Evolutionary conservation across 805 yeast genomes (phyloP), one percentile per base, ranked within the genome.

Genomic region (Torulaspora maleeae): DNA sequence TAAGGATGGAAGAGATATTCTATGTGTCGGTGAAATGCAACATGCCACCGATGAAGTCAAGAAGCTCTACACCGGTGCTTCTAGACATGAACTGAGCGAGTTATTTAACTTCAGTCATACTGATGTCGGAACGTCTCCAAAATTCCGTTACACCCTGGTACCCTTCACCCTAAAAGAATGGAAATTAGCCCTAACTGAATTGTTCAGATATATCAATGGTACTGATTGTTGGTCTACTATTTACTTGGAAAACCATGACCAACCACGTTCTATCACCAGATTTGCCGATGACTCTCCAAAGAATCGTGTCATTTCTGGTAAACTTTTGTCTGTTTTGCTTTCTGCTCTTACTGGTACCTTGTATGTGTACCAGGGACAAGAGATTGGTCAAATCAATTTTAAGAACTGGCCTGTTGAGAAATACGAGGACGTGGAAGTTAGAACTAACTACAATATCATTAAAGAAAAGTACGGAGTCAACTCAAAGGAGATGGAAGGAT

Each of bases 311-410:
- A 56, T 61, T 41, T 69, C 77, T 24, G 77, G 78, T 24, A 78
- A 78, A 61, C 60, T 77, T 56, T 56, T 78, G 49, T 69, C 79
- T 13, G 49, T 73, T 38, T 59, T 78, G 56, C 71, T 73, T 49
- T 44, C 68, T 10, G 55, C 79, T 11, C 67, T 77, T 51, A 72
- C 78, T 24, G 82, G 83, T 39, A 77, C 83, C 11, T 60, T 76
- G 43, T 79, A 69, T 61, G 63, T 79, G 32, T 79, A 77, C 61
- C 82, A 79, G 61, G 83, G 83, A 41, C 83, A 79, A 59, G 83
- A 79, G 54, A 64, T 79, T 49, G 83, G 79, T 27, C 74, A 73
- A 75, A 70, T 71, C 43, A 78, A 78, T 56, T 60, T 76, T 25
- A 55, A 63, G 42, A 55, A 58, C 33, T 77, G 80, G 79, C 66